Base-by-base conservation (phyloP, 1,284 basidiomycete genomes). In the Leccinum subfulvum region DNA sequence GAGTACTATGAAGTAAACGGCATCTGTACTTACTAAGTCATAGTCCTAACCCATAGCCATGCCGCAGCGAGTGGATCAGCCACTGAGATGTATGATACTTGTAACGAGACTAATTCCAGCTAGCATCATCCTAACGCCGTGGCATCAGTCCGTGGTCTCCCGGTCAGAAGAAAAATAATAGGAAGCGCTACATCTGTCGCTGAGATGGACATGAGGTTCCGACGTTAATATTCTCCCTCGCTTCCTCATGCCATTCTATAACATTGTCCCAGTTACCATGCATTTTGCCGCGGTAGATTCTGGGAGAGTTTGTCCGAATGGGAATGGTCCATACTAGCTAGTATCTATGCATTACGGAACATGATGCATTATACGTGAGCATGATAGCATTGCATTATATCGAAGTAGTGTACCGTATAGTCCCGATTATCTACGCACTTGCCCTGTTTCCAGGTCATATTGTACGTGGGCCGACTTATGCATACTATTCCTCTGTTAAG, bases 21-120 rank as follows among this genome's bases (percentile, higher is more conserved):
- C 23, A n/a, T 49, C 47, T 49, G 53, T 52, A 21, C 59, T 56
- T 56, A 62, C 60, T 57, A 58, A 67, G 54, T 54, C 59, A 58
- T 49, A 4, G 11, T 49, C 11, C 47, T 47, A 44, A 44, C 41
- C 41, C 41, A 16, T 47, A 49, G 18, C 47, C 18, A 21, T 7
- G 47, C 47, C 18, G 47, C 54, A 41, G 60, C 54, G 23, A 51
- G 61, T 65, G 64, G 69, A 63, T 64, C 59, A 21, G 18, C 28
- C 23, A 55, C 33, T 33, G 33, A 61, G 49, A 47, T 30, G 10
- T 54, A 49, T 11, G 37, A 18, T 18, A 16, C 41, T 52, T 53
- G 21, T 26, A 23, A 57, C 14, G 16, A 44, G 61, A 60, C 61
- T 63, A 56, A 70, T 54, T 63, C 33, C 39, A 56, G 44, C 41